Conservation (phyloP, 2,329 filamentous ascomycete genomes). For the Clarireedia hainanense region DNA sequence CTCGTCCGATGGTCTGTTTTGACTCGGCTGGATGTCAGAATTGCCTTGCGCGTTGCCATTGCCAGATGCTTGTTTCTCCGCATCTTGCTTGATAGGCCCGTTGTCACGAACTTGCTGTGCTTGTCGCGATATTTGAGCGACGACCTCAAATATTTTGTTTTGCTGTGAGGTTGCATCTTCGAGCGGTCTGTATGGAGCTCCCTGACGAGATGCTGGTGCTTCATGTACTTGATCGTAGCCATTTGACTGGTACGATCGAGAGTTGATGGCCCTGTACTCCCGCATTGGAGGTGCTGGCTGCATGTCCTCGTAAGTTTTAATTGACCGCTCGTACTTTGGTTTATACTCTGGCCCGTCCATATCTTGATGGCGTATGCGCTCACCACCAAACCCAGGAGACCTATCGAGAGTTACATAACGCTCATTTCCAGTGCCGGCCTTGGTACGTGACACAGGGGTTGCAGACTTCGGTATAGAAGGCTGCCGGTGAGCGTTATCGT, state of each 20-base stretch:
- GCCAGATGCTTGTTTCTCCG: constrained; percentile 29
- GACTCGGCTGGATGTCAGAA: constrained; percentile 7
- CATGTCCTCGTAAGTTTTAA: constrained; percentile 14
- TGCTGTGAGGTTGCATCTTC: constrained; percentile 18
- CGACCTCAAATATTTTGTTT: constrained; percentile 23
- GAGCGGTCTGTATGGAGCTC: constrained; percentile 4
- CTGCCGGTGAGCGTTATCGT: neutral
- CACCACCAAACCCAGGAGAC: constrained; percentile 13
- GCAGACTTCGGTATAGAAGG: neutral
- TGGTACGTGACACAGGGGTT: constrained; percentile 3
- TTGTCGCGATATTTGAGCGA: constrained; percentile 25
- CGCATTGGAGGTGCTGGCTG: constrained; percentile 4
- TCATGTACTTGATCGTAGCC: constrained; percentile 6
- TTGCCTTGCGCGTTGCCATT: constrained; percentile 30
- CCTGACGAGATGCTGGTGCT: neutral
- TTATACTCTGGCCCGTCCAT: constrained; percentile 14
- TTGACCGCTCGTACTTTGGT: constrained; percentile 14
- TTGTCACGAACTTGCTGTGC: constrained; percentile 20
- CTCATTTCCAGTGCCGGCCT: constrained; percentile 11
- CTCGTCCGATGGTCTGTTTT: constrained; percentile 18
- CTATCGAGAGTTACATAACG: constrained; percentile 17
- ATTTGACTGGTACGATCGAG: constrained; percentile 14
- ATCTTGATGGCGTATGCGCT: constrained; percentile 16
- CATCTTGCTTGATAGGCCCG: constrained; percentile 13
- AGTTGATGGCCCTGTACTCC: constrained; percentile 15